Conservation (phyloP, 805 yeast genomes). For the Zygosaccharomyces rouxii region DNA sequence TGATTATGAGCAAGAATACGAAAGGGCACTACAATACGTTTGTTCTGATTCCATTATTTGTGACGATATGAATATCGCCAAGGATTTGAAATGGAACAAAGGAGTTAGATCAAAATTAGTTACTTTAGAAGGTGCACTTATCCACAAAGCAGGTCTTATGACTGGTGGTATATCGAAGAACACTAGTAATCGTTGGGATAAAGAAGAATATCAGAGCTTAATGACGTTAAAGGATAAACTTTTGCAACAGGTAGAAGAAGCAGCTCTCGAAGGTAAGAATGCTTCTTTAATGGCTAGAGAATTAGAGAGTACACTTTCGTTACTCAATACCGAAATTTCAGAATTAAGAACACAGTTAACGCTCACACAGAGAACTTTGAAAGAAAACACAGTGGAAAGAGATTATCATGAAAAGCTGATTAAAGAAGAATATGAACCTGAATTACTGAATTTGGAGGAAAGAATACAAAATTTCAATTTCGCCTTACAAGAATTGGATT, state of each 20-base stretch:
- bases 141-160: constrained; percentile 84
- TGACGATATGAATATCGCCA: constrained; percentile 65
- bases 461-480: constrained; percentile 22
- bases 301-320: constrained; percentile 51
- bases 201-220: constrained; percentile 55
- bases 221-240: constrained; percentile 48
- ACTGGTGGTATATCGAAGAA: constrained; percentile 75
- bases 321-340: constrained; percentile 44
- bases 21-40: constrained; percentile 73
- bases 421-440: constrained; percentile 29
- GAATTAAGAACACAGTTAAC: constrained; percentile 42
- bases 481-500: constrained; percentile 29
- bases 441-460: constrained; percentile 22
- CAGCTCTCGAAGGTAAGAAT: constrained; percentile 42
- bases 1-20: constrained; percentile 61
- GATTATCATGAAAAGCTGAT: constrained; percentile 41
- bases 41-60: constrained; percentile 78
- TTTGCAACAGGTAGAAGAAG: constrained; percentile 40
- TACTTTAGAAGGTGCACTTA: constrained; percentile 76
- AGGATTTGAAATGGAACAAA: constrained; percentile 63
- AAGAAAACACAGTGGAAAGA: constrained; percentile 48
- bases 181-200: constrained; percentile 60
- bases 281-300: constrained; percentile 54
- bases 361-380: constrained; percentile 42
- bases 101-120: constrained; percentile 62